phyloP scores from a whole-genome alignment of 1,284 basidiomycete genomes.

The Ganoderma meredithae region DNA sequence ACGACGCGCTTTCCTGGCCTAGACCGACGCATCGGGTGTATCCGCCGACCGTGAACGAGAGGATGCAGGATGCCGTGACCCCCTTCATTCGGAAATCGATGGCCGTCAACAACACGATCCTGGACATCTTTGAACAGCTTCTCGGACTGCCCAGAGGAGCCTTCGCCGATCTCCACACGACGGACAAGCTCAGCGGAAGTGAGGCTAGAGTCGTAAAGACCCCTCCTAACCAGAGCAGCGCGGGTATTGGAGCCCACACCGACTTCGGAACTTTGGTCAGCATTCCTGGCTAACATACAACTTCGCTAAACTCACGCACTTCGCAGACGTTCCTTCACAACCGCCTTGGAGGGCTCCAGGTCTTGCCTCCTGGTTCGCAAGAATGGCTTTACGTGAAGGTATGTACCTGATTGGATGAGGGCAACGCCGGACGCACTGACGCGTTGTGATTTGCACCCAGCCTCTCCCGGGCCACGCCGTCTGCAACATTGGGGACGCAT shows the following conservation, averaged over 20 bases:
- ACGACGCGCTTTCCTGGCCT: constrained; percentile 69
- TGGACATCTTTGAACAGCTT: constrained; percentile 62
- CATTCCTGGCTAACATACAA: constrained; percentile 7
- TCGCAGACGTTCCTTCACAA: constrained; percentile 44
- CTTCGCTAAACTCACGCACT: constrained; percentile 17
- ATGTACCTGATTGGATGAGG: constrained; percentile 22
- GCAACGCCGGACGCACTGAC: constrained; percentile 3
- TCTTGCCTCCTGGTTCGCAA: constrained; percentile 45
- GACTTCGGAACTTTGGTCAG: constrained; percentile 55
- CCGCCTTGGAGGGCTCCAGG: constrained; percentile 52
- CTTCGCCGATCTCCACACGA: constrained; percentile 54
- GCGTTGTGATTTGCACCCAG: constrained; percentile 41
- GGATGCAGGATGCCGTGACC: constrained; percentile 55
- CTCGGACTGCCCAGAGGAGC: constrained; percentile 62
- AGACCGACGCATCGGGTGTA: constrained; percentile 58
- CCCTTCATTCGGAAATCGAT: constrained; percentile 69
- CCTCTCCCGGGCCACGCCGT: constrained; percentile 46
- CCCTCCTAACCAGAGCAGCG: constrained; percentile 46
- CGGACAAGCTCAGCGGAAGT: constrained; percentile 60
- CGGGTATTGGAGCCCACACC: constrained; percentile 46
- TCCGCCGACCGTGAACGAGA: constrained; percentile 57
- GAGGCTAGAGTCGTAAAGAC: constrained; percentile 66
- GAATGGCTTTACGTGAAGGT: constrained; percentile 52
- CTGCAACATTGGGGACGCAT: constrained; percentile 47
- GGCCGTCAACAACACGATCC: constrained; percentile 59